Percentiles rank a stretch among this genome's conserved stretches.
Conservation (phyloP, 208 protist species). For the Trypanosoma avium region DNA sequence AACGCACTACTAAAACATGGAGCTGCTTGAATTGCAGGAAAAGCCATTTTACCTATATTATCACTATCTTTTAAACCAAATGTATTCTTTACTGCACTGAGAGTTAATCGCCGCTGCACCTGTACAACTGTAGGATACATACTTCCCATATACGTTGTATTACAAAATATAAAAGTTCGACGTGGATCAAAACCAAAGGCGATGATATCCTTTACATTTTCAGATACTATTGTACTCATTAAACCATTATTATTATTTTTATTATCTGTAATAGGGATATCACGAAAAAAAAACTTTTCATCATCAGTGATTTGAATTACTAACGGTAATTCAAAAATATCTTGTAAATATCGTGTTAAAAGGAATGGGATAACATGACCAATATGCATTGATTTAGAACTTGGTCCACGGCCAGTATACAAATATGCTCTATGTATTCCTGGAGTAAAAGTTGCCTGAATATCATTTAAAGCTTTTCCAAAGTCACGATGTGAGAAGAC, state of each 20-base stretch:
- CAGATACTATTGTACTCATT: conserved; percentile 69
- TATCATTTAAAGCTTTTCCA: conserved; percentile 84
- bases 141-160: conserved; percentile 96
- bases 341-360: conserved; percentile 98
- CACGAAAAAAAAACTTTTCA: conserved; percentile 99
- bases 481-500: conserved; percentile 99
- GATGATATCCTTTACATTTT: conserved; percentile 99
- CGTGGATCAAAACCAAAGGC: conserved; percentile 98
- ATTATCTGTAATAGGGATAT: conserved; percentile 80
- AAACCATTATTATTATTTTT: no score
- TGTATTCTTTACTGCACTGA: conserved; percentile 91
- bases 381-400: conserved; percentile 95
- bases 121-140: conserved; percentile 95
- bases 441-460: conserved; percentile 60
- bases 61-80: conserved; percentile 93
- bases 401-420: conserved; percentile 99
- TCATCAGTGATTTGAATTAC: conserved; percentile 99
- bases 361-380: conserved; percentile 99
- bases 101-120: conserved; percentile 93
- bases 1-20: conserved; percentile 96
- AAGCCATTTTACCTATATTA: conserved; percentile 95
- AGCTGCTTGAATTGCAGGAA: conserved; percentile 97
- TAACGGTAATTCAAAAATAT: conserved; percentile 96
- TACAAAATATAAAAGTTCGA: conserved; percentile 99
- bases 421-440: conserved; percentile 95